Base-by-base conservation (phyloP, 2,329 filamentous ascomycete species). In the Fonsecaea monophora region DNA sequence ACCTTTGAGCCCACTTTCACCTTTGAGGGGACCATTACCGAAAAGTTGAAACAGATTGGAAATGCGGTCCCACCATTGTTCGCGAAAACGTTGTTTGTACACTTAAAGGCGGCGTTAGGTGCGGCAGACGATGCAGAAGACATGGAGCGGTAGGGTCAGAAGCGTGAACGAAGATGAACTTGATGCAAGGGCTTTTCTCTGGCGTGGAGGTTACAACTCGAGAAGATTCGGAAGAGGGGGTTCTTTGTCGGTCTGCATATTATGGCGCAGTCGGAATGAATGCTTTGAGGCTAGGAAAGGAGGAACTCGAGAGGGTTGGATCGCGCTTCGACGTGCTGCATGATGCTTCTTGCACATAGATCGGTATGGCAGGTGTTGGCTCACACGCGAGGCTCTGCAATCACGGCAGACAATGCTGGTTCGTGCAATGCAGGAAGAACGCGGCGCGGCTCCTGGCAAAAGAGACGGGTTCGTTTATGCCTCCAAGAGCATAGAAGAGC, bases 61-160 rank as follows among this genome's bases (percentile, higher is more conserved):
- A 94, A 95, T 73, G 92, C 91, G 0, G 92, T 94, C 15, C 90
- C 92, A 0, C 87, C 91, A 7, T 65, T 75, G 15, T 69, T 84
- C 8, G 79, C 80, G 0, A 75, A 77, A 60, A 77, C 76, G 5
- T 58, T 84, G 4, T 79, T 80, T 60, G 63, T 66, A 37, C 75
- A 78, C 56, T 75, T 83, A 3, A 73, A 76, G 25, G 75, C 74
- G 56, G 75, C 76, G 1, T 61, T 84, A 65, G 73, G 73, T 60
- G 71, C 71, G 58, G 77, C 75, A 0, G 82, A 84, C 48, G 48
- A 54, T 30, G 48, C 21, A 12, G 65, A 67, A 57, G 34, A 53
- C n/a, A 37, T 25, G 37, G 30, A 18, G 25, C 42, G 2, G 1
- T 32, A 35, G 40, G 40, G 38, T 35, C n/a, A 10, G 25, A 13